Evolutionary conservation across 2,329 filamentous ascomycete species (phyloP), one percentile per base, ranked within the genome.

Genomic region (Penicillium sp.): DNA sequence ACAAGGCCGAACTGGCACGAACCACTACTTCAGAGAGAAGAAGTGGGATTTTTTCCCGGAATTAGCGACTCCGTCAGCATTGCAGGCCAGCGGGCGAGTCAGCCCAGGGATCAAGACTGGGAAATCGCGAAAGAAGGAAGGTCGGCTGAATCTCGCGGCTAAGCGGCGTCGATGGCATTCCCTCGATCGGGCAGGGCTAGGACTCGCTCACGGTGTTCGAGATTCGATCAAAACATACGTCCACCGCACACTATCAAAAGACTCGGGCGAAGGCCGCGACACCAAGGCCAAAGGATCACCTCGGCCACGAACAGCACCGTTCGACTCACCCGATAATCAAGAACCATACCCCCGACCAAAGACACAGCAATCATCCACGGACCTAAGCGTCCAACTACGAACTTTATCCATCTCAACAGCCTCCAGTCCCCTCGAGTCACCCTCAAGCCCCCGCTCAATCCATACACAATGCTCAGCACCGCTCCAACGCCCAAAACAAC

Each of bases 21-120:
- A 67, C 49, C 69, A 70, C 54, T 73, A 73, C 42, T 73, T 73
- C 42, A 64, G 70, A 6, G 70, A 74, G 42, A 74, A 74, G 59
- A 73, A 72, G 53, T 74, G 68, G 69, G 70, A 73, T 54, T 71
- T 72, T 56, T 74, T 74, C 52, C 71, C 71, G 1, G 71, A 74
- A 52, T 45, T 74, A 29, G 71, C 68, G 0, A 65, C 65, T 0
- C 67, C 68, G 3, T 64, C 66, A 4, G 54, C 61, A n/a, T 8
- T 63, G 4, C 63, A 58, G 21, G 42, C 51, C 26, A 52, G 15
- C 23, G 56, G 41, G 13, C 56, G 44, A 36, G 47, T 16, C 39
- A 62, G 46, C 52, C 52, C 56, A 15, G 52, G 34, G 6, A 15
- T 48, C 3, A 48, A 29, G 3, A 38, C 15, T 24, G 29, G 45